Evolutionary conservation across 2,329 filamentous ascomycete species (phyloP), one percentile per base, ranked within the genome.

Genomic region (Chalara sp.): DNA sequence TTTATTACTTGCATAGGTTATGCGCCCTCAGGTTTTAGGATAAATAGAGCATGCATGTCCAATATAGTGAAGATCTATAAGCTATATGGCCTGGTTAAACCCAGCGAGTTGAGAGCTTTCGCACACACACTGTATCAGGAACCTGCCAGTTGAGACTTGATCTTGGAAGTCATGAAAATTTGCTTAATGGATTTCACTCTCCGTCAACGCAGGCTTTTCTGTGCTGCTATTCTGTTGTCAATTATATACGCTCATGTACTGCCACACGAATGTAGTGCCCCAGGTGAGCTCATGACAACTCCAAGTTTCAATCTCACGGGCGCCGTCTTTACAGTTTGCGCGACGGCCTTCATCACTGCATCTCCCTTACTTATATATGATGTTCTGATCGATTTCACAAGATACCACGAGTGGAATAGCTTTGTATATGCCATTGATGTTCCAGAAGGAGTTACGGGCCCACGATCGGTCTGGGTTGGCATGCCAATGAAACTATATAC

Each of bases 401-500:
- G 12, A 2, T 55, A 52, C 29, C 31, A 40, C 6, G 45, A 30
- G n/a, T 55, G 53, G 53, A 55, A 55, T 47, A 53, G 44, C 1
- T 55, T 55, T 30, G 53, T 55, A 30, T 55, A 52, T 35, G 7
- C 41, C 8, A 44, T 55, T n/a, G 47, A 55, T 21, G 11, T 55
- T 10, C 50, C 53, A 1, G 5, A 40, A 31, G 50, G 48, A 21
- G 53, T 55, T 28, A 40, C 50, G 3, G 47, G 44, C 5, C 33
- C 47, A 31, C 8, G 29, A 30, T 47, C 50, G 28, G 53, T 55
- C 5, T 55, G 52, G 30, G 32, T 55, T 12, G 53, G 50, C 30
- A 55, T 53, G 50, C 47, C 50, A 11, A 55, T 55, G 53, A 55
- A 40, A 10, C 32, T 55, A 2, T 47, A 52, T 11, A 52, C 47